Percentiles rank a stretch among this genome's conserved stretches.
These are phyloP conservation scores for Epichloe brachyelytri DNA, from an alignment of 2,329 filamentous ascomycete species.

Conservation along the genomic window DNA sequence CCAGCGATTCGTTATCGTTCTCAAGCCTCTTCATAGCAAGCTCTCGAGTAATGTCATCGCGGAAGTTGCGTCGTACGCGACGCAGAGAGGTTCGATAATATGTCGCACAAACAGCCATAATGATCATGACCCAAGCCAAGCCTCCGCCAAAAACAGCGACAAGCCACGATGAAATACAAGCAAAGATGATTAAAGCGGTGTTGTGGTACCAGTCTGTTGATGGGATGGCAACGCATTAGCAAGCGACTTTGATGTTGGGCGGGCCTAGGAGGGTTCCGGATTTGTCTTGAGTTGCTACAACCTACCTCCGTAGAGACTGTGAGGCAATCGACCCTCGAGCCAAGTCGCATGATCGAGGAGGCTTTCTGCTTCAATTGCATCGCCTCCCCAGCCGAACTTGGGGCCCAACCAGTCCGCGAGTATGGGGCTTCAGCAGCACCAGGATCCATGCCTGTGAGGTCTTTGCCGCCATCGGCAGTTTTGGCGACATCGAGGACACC, in stretches of 20 bases:
- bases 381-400: slow-evolving; percentile 58
- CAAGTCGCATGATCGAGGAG: slow-evolving; percentile 80
- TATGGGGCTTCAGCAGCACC: slow-evolving; percentile 37
- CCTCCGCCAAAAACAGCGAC: slow-evolving; percentile 82
- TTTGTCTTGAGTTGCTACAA: neutral
- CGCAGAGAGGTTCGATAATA: slow-evolving; percentile 95
- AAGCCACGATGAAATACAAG: slow-evolving; percentile 81
- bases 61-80: slow-evolving; percentile 86
- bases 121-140: slow-evolving; percentile 80
- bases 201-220: slow-evolving; percentile 97
- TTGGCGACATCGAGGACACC: slow-evolving; percentile 47
- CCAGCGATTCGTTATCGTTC: slow-evolving; percentile 80
- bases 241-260: neutral
- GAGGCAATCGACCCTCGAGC: slow-evolving; percentile 70
- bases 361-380: slow-evolving; percentile 46
- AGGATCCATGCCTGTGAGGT: slow-evolving; percentile 36
- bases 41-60: slow-evolving; percentile 85
- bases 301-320: slow-evolving; percentile 80
- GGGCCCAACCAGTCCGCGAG: slow-evolving; percentile 68
- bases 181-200: slow-evolving; percentile 83
- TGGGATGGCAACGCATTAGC: neutral
- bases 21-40: slow-evolving; percentile 78
- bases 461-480: slow-evolving; percentile 33
- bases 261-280: neutral
- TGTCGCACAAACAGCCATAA: slow-evolving; percentile 85